A percentile compares a stretch with the other conserved stretches of the same genome.
Evolutionary conservation across 176 grass and related monocot species (phyloP).

Genomic region (Oryza longistaminata): DNA sequence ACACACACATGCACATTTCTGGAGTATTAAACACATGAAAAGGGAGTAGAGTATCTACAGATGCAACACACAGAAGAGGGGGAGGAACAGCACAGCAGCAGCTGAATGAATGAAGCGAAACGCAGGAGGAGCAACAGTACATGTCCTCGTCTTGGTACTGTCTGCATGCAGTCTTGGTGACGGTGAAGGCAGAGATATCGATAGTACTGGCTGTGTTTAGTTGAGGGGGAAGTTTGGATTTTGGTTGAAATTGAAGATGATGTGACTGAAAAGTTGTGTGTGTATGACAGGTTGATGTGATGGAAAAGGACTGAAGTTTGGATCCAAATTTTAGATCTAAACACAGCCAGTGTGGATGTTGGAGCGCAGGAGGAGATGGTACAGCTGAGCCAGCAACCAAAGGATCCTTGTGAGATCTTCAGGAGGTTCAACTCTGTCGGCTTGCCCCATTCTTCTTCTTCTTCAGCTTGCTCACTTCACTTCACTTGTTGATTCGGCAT

Average conservation of each 20-base stretch:
- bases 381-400: constrained; percentile 2
- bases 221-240: too few species aligned
- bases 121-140: constrained; percentile 15
- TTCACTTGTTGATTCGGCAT: background rate
- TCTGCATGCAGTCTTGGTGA: background rate
- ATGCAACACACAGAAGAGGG: background rate
- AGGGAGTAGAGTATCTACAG: background rate
- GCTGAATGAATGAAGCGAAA: background rate
- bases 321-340: too few species aligned
- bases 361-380: background rate
- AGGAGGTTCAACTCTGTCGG: background rate
- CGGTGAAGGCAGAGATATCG: background rate
- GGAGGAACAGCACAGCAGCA: background rate
- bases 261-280: too few species aligned
- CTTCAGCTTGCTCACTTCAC: background rate
- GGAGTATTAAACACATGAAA: background rate
- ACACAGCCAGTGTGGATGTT: background rate
- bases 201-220: too few species aligned
- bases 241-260: too few species aligned
- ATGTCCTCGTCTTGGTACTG: constrained; percentile 22
- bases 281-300: too few species aligned
- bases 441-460: background rate
- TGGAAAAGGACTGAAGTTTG: too few species aligned
- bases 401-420: background rate
- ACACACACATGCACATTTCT: background rate